A percentile compares a stretch with the other conserved stretches of the same genome.
These are phyloP conservation scores for Backusella westeae DNA, from an alignment of 192 early-diverging fungal species.

Conservation along the genomic window DNA sequence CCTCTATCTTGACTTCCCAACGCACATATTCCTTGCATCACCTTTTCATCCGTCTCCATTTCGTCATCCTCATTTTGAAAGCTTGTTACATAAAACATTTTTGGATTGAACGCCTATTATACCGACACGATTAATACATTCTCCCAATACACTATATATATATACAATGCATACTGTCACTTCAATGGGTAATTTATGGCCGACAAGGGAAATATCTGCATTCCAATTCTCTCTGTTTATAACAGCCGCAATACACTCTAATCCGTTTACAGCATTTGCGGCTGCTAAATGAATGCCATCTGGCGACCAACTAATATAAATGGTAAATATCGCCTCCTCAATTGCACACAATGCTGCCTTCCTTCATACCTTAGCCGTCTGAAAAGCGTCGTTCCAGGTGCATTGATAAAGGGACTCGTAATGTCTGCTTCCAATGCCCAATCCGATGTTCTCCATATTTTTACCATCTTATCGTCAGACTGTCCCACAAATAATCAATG, in stretches of 20 bases:
- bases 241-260: conserved; percentile 77
- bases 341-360: neutral
- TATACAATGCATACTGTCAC: conserved; percentile 57
- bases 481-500: conserved; percentile 14
- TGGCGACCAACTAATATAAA: conserved; percentile 79
- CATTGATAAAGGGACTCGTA: conserved; percentile 66
- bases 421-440: conserved; percentile 82
- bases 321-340: neutral
- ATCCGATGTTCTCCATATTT: conserved; percentile 85
- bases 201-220: conserved; percentile 79
- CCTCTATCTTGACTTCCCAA: conserved; percentile 86
- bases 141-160: neutral
- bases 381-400: conserved; percentile 89
- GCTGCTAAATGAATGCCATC: conserved; percentile 87
- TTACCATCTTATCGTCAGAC: conserved; percentile 89
- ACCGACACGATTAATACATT: neutral
- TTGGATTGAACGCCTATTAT: conserved; percentile 72
- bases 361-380: conserved; percentile 68
- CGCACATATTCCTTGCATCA: conserved; percentile 68
- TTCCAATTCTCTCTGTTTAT: conserved; percentile 77
- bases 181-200: conserved; percentile 86
- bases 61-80: conserved; percentile 22
- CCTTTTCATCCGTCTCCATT: neutral
- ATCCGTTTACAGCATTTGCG: conserved; percentile 86
- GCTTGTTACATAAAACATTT: conserved; percentile 56